Percentiles rank a stretch among this genome's conserved stretches.
These are phyloP conservation scores for Cerioporus squamosus DNA, from an alignment of 1,284 basidiomycete genomes.

Conservation along the genomic window DNA sequence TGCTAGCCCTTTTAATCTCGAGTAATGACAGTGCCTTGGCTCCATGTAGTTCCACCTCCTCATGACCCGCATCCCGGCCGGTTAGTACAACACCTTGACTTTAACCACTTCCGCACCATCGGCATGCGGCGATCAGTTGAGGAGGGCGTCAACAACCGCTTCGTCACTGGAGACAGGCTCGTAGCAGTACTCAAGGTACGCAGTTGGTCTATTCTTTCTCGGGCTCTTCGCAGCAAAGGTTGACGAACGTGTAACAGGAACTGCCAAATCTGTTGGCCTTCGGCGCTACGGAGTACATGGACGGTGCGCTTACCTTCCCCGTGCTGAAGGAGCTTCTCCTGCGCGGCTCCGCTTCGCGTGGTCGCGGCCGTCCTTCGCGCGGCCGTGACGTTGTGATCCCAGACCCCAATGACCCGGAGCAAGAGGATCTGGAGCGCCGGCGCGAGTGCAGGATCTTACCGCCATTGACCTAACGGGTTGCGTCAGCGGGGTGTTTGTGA, in stretches of 20 bases:
- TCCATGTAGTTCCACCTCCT: slow-evolving; percentile 64
- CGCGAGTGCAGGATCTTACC: slow-evolving; percentile 81
- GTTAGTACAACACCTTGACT: slow-evolving; percentile 81
- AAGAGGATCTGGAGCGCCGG: slow-evolving; percentile 75
- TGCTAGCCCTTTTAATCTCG: slow-evolving; percentile 22
- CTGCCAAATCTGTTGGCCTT: slow-evolving; percentile 82
- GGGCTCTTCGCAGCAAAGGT: not conserved
- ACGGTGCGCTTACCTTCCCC: slow-evolving; percentile 80
- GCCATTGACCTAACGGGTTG: slow-evolving; percentile 95
- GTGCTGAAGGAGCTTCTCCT: slow-evolving; percentile 89
- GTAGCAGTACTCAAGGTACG: slow-evolving; percentile 81
- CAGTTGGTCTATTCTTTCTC: not conserved
- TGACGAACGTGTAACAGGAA: slow-evolving; percentile 55
- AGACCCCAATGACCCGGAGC: slow-evolving; percentile 58
- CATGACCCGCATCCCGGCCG: slow-evolving; percentile 77
- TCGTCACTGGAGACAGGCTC: slow-evolving; percentile 90
- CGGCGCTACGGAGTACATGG: slow-evolving; percentile 97
- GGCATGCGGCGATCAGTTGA: slow-evolving; percentile 93
- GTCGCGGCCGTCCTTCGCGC: slow-evolving; percentile 71
- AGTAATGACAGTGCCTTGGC: slow-evolving; percentile 11
- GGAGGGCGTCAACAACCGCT: slow-evolving; percentile 87
- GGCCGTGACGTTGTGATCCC: slow-evolving; percentile 54
- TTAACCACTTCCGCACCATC: slow-evolving; percentile 94
- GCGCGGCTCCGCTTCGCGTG: slow-evolving; percentile 72
- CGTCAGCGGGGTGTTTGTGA: slow-evolving; percentile 87